Evolutionary conservation across 2,329 filamentous ascomycete genomes (phyloP), one percentile per base, ranked within the genome.

Genomic region (Aureobasidium sp.): DNA sequence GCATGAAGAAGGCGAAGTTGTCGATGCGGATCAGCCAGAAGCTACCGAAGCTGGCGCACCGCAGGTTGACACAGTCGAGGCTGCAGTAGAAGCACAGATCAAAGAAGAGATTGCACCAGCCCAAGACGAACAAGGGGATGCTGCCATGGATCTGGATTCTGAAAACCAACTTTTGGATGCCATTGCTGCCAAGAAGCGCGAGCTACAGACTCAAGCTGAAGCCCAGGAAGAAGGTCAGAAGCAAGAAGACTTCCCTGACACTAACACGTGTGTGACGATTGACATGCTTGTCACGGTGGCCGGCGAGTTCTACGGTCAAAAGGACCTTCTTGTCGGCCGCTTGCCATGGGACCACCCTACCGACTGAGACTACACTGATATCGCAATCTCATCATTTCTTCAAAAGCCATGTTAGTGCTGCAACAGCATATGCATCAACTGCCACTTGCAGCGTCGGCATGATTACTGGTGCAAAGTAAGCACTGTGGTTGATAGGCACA

Each of bases 211-310:
- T 6, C 31, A 54, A 54, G 49, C 11, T 7, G 27, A 55, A 53
- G n/a, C 33, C 62, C 61, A 54, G 62, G 61, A 54, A 50, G 62
- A 25, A 33, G 10, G 13, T 13, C 64, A 38, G 46, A 64, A 57
- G 19, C 54, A 46, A 10, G 61, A 62, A 43, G 64, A 62, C 27
- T 49, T 60, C 23, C 63, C 65, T 11, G 60, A 64, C 46, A 40
- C 66, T 33, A 74, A 74, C 57, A 75, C 71, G 1, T 79, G 82
- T 29, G 87, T 85, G n/a, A 91, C 90, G 42, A 78, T 96, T 35
- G 92, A 95, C 74, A 95, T 95, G 90, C 89, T 96, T 57, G 78
- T 96, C 66, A 94, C 89, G 0, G 81, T 96, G 37, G 86, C 88
- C 50, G 92, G 90, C 67, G 91, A 96, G 74, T 84, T 89, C 65